Evolutionary conservation across 192 early-diverging fungal species (phyloP).

Genomic region (Backusella macrospora): DNA sequence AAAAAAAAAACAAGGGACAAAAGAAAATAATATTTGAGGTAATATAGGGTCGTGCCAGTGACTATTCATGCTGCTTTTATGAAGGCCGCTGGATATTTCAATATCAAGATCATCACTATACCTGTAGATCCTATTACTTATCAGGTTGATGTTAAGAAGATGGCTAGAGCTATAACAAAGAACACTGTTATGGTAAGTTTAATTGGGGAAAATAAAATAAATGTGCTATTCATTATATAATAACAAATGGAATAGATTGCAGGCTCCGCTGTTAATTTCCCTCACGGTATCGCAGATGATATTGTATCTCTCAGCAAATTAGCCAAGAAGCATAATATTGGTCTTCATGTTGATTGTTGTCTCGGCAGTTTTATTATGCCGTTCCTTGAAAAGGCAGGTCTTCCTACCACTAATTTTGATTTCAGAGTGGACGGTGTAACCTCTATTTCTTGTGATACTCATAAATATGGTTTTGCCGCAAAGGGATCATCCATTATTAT

Average conservation of each 20-base stretch:
- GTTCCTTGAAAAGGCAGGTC: slow-evolving; percentile 92
- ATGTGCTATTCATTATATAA: not conserved
- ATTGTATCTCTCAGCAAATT: slow-evolving; percentile 77
- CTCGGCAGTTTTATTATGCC: slow-evolving; percentile 95
- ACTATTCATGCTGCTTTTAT: slow-evolving; percentile 95
- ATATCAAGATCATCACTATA: slow-evolving; percentile 83
- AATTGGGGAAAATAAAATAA: not conserved
- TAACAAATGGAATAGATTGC: slow-evolving; percentile 56
- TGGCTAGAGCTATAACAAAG: slow-evolving; percentile 81
- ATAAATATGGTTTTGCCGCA: slow-evolving; percentile 99
- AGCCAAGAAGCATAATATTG: slow-evolving; percentile 80
- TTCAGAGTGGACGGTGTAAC: slow-evolving; percentile 92
- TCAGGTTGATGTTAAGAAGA: slow-evolving; percentile 74
- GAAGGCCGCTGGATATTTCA: slow-evolving; percentile 93
- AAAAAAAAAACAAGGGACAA: not conserved
- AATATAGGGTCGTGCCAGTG: slow-evolving; percentile 78
- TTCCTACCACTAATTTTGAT: slow-evolving; percentile 81
- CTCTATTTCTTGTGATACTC: slow-evolving; percentile 94
- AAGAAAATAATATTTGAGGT: not conserved
- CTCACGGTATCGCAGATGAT: slow-evolving; percentile 93
- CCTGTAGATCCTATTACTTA: slow-evolving; percentile 80
- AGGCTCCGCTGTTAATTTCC: slow-evolving; percentile 91
- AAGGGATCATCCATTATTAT: slow-evolving; percentile 97
- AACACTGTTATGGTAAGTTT: slow-evolving; percentile 82
- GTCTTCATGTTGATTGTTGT: slow-evolving; percentile 95